Percentiles rank a stretch among this genome's conserved stretches.
phyloP scores from a whole-genome alignment of 2,329 filamentous ascomycete genomes.

The Pseudogymnoascus sp. region DNA sequence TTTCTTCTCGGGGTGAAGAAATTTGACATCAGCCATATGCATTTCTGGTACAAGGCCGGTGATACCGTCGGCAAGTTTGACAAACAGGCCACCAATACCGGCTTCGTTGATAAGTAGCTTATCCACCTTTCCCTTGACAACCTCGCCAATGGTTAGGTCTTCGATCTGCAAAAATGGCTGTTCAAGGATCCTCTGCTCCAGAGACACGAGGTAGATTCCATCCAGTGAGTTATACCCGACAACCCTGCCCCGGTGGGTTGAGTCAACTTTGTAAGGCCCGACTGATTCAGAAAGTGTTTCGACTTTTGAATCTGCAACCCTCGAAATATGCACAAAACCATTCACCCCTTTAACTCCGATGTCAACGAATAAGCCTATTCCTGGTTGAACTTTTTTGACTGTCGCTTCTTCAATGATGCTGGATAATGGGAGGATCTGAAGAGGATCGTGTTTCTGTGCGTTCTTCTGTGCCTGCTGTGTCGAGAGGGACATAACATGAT shows the following conservation, averaged over 20 bases:
- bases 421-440: slow-evolving; percentile 61
- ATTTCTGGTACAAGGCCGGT: slow-evolving; percentile 81
- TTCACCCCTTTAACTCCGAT: slow-evolving; percentile 60
- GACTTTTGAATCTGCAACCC: slow-evolving; percentile 82
- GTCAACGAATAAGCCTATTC: slow-evolving; percentile 75
- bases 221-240: slow-evolving; percentile 84
- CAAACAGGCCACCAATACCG: slow-evolving; percentile 75
- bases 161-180: slow-evolving; percentile 89
- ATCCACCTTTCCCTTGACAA: slow-evolving; percentile 78
- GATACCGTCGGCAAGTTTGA: slow-evolving; percentile 81
- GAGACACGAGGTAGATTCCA: slow-evolving; percentile 75
- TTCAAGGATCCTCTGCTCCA: slow-evolving; percentile 74
- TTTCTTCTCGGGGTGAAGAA: slow-evolving; percentile 94
- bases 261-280: slow-evolving; percentile 72
- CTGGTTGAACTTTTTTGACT: slow-evolving; percentile 71
- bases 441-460: slow-evolving; percentile 42
- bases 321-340: slow-evolving; percentile 94
- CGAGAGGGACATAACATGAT: slow-evolving; percentile 67
- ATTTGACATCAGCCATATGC: slow-evolving; percentile 79
- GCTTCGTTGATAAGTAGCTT: slow-evolving; percentile 72
- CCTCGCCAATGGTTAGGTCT: slow-evolving; percentile 74
- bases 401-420: slow-evolving; percentile 71
- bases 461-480: slow-evolving; percentile 40
- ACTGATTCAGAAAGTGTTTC: slow-evolving; percentile 71
- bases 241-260: slow-evolving; percentile 73